Base-by-base conservation (phyloP, 176 grass and related monocot genomes). In the Aegilops speltoides region DNA sequence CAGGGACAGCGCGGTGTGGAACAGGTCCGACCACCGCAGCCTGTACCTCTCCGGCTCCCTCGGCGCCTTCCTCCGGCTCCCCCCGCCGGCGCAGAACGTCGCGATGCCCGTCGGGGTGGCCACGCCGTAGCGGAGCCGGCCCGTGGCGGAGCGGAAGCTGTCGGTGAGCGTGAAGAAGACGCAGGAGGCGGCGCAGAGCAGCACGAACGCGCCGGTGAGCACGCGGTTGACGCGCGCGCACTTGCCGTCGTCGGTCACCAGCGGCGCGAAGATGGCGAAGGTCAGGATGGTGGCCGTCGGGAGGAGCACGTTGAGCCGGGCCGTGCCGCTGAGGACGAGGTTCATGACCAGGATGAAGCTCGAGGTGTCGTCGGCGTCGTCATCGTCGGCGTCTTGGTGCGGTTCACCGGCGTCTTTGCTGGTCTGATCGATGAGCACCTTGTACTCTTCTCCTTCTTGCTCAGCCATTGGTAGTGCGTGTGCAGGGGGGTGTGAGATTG, bases 151-250 rank as follows among this genome's bases (percentile, higher is more conserved):
- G 57, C 93, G 91, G 90, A 94, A 98, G 90, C 96, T 95, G 86
- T 94, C 96, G 46, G 93, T 98, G 85, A 98, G 86, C 59, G 89
- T 89, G 91, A 98, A 98, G 93, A 98, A 98, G 88, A 98, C 41
- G 52, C 96, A 98, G 8, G 93, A 98, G 37, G 84, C 81, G 82
- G 90, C 81, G 45, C 89, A 98, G 22, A 93, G 72, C 22, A 41
- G 84, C 68, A 95, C 75, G 88, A 95, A 93, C 20, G 77, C 67
- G 24, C 77, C 84, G 3, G 86, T 92, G 48, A 94, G 86, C 37
- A 68, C 32, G 52, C 73, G 90, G 79, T 86, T 92, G 26, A 91
- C 50, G n/a, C 41, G 48, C 1, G 48, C 16, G 84, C 96, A 98
- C 29, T 82, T 77, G 83, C 91, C 93, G 29, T 98, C 93, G 46